Evolutionary conservation across 176 grass and related monocot species (phyloP).

Genomic region (Puccinellia tenuiflora): DNA sequence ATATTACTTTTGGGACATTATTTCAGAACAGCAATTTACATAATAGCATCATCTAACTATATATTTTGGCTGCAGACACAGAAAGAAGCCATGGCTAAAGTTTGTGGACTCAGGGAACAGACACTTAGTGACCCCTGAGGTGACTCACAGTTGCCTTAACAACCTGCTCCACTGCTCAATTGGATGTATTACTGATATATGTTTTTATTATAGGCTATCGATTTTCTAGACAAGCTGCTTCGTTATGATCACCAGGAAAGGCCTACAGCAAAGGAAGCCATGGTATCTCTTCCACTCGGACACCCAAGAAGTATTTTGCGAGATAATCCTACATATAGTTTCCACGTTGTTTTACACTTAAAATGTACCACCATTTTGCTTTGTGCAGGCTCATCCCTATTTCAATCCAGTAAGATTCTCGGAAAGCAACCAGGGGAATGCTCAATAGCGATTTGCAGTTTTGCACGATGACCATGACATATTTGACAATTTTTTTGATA

Average conservation of each 20-base stretch:
- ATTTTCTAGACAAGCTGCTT: conserved; percentile 83
- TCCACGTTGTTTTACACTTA: not conserved
- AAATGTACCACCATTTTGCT: not conserved
- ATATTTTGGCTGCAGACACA: conserved; percentile 48
- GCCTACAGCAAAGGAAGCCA: conserved; percentile 85
- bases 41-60: conserved; percentile 2
- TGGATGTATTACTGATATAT: conserved; percentile 18
- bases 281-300: conserved; percentile 30
- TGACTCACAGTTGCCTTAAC: conserved; percentile 19
- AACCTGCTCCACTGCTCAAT: not conserved
- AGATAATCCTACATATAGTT: not conserved
- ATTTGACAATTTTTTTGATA: conserved; percentile 3
- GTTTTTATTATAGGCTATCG: conserved; percentile 59
- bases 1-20: not conserved
- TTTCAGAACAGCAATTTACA: not conserved
- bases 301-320: not conserved
- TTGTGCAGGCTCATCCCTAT: conserved; percentile 69
- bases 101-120: conserved; percentile 75
- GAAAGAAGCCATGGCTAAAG: conserved; percentile 65
- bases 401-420: conserved; percentile 58
- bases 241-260: conserved; percentile 91
- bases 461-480: not conserved
- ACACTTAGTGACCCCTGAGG: conserved; percentile 72
- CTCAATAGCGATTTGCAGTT: conserved; percentile 13
- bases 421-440: conserved; percentile 29